Base-by-base conservation (phyloP, 2,329 filamentous ascomycete genomes). In the Penicillium hesseltinei region DNA sequence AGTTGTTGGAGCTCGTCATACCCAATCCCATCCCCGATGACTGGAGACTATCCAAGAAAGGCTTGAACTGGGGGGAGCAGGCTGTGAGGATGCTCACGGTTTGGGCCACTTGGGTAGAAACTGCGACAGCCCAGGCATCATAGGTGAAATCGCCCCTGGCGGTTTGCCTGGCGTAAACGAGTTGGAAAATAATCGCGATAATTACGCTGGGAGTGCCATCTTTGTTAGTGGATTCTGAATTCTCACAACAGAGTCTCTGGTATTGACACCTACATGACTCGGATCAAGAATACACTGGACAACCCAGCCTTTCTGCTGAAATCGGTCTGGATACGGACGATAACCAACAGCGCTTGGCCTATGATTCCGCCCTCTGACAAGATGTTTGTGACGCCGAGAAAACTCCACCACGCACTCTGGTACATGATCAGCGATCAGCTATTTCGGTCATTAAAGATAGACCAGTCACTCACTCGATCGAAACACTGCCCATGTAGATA, bases 41-140 rank as follows among this genome's bases (percentile, higher is more conserved):
- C 27, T 65, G 68, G 7, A 72, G 62, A 11, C 61, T 67, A 19
- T 69, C 64, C n/a, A 72, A 54, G 54, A 72, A 69, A 0, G 66
- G 67, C 23, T 71, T 72, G 57, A 72, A 68, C 40, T 71, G 69
- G 2, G 70, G 68, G 6, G 68, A 59, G 27, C 69, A 71, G 3
- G 69, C 62, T 6, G 67, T 69, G 23, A 71, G 54, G 9, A 72
- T 70, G 53, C 68, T 69, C n/a, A 70, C 42, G 17, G 51, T 56
- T 51, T 68, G 66, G 4, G 61, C 51, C 38, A 66, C 47, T 44
- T 67, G 60, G 1, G 61, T 61, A 0, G 56, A 57, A 17, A 70
- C 42, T 0, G 52, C 23, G 17, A 64, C 59, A 1, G 62, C 43
- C 69, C 66, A 70, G 8, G 58, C 57, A 39, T 69, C 57, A 38